These are phyloP conservation scores for Heterobasidion occidentale DNA, from an alignment of 1,284 basidiomycete species.

Conservation along the genomic window DNA sequence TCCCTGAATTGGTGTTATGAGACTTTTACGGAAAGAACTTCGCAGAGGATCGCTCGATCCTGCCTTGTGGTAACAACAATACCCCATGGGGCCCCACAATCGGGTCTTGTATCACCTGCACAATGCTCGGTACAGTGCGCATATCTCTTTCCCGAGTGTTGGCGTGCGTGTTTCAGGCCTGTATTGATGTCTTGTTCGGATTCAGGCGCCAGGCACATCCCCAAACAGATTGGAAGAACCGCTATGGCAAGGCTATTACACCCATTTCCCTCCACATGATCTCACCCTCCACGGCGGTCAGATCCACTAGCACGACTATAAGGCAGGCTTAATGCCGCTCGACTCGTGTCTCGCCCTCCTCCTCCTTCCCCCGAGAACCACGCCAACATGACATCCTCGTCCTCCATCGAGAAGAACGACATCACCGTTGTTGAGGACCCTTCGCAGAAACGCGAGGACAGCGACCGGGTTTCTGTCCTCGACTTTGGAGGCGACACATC, in stretches of 20 bases:
- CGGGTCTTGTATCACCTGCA: not conserved
- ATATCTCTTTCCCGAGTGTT: not conserved
- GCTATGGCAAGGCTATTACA: not conserved
- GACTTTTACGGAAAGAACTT: no score
- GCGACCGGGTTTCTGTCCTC: constrained; percentile 3
- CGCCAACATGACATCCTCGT: not conserved
- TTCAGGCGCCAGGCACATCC: not conserved
- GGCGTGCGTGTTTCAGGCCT: not conserved
- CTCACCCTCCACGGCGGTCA: not conserved
- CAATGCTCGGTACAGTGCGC: no score
- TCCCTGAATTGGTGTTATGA: no score
- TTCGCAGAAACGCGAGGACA: not conserved
- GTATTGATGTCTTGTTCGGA: not conserved
- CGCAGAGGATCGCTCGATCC: not conserved
- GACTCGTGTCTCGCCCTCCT: not conserved
- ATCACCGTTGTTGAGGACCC: not conserved
- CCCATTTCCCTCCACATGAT: not conserved
- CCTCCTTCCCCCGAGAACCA: not conserved
- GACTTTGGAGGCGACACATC: constrained; percentile 16
- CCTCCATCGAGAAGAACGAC: not conserved
- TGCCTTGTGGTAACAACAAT: not conserved
- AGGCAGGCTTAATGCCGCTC: not conserved
- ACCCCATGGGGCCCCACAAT: not conserved
- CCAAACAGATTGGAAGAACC: not conserved
- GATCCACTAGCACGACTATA: not conserved